Evolutionary conservation across 2,329 filamentous ascomycete species (phyloP).

Genomic region (Paecilomyces formosus): DNA sequence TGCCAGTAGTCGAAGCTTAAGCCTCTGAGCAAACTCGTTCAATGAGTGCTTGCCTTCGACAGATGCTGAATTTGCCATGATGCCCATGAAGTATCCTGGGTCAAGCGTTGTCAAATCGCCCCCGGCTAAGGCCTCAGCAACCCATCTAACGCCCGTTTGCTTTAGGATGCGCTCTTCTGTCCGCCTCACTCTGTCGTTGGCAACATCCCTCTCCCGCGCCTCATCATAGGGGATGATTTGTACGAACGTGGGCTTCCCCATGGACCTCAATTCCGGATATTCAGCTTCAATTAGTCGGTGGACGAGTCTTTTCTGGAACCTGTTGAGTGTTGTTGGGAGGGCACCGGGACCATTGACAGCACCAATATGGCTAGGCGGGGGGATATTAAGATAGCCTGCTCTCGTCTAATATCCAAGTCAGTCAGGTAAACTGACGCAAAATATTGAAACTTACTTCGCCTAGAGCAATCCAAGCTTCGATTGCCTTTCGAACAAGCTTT

Average conservation of each 20-base stretch:
- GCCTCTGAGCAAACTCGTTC: conserved; percentile 18
- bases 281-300: conserved; percentile 60
- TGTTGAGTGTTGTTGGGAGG: conserved; percentile 36
- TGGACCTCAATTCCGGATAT: conserved; percentile 38
- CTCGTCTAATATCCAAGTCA: conserved; percentile 12
- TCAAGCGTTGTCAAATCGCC: conserved; percentile 32
- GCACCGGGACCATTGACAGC: conserved; percentile 8
- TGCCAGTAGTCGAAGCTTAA: conserved; percentile 36
- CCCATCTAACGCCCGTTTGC: conserved; percentile 39
- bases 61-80: conserved; percentile 11
- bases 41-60: conserved; percentile 13
- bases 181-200: conserved; percentile 18
- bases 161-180: conserved; percentile 22
- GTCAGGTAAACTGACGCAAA: not conserved
- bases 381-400: conserved; percentile 40
- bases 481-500: conserved; percentile 35
- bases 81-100: conserved; percentile 20
- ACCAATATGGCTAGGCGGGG: conserved; percentile 18
- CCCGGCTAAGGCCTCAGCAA: conserved; percentile 39
- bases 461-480: conserved; percentile 39
- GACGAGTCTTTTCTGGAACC: conserved; percentile 58
- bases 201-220: conserved; percentile 24
- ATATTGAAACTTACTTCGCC: conserved; percentile 13
- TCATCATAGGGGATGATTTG: conserved; percentile 33
- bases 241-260: conserved; percentile 30